A percentile compares a stretch with the other conserved stretches of the same genome.
Evolutionary conservation across 805 yeast species (phyloP).

Genomic region (Ogataea philodendri): DNA sequence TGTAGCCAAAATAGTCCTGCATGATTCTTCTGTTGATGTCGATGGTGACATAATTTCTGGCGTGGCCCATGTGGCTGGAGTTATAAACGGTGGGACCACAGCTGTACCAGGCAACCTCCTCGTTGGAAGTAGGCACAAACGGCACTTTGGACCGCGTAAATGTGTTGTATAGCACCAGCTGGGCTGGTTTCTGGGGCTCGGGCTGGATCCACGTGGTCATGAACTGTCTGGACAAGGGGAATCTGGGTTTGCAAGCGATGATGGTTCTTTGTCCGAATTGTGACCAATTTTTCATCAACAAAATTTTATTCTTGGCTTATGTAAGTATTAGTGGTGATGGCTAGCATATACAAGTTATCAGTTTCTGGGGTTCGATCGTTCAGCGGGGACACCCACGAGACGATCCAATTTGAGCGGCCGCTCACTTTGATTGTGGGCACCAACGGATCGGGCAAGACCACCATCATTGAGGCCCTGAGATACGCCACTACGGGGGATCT

Average conservation of each 20-base stretch:
- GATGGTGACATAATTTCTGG: conserved; percentile 91
- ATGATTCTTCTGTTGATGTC: conserved; percentile 89
- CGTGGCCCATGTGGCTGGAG: conserved; percentile 97
- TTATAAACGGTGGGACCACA: conserved; percentile 99
- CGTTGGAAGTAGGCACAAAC: conserved; percentile 66
- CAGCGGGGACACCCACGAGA: conserved; percentile 78
- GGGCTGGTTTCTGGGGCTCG: conserved; percentile 29
- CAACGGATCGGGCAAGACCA: conserved; percentile 96
- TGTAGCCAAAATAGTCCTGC: conserved; percentile 89
- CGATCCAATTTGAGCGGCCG: conserved; percentile 86
- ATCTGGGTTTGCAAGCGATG: not conserved
- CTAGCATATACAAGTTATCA: conserved; percentile 55
- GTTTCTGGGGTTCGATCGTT: conserved; percentile 91
- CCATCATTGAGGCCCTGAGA: conserved; percentile 89
- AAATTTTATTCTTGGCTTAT: conserved; percentile 8
- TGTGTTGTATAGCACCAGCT: conserved; percentile 72
- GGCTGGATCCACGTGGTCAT: conserved; percentile 34
- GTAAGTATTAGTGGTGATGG: conserved; percentile 29
- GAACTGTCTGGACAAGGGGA: conserved; percentile 8
- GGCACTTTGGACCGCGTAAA: conserved; percentile 77
- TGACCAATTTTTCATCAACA: conserved; percentile 12
- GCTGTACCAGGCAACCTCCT: conserved; percentile 86
- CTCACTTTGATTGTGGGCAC: conserved; percentile 92
- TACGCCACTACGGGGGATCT: conserved; percentile 94
- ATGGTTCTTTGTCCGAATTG: conserved; percentile 10